Base-by-base conservation (phyloP, 805 yeast species). In the Brettanomyces sp. region DNA sequence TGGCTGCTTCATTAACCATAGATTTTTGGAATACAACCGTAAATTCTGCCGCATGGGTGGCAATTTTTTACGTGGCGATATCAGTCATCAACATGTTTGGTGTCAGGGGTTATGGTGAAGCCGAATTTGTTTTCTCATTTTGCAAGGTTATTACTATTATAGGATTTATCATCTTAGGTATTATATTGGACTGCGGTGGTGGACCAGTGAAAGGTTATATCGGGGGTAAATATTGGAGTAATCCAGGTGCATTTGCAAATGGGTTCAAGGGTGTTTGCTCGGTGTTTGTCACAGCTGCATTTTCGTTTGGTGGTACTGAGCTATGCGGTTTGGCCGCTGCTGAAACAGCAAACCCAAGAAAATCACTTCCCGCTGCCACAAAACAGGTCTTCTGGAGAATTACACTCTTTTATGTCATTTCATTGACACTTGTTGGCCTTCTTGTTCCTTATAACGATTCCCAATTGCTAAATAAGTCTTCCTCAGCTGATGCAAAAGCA, bases 251-350 rank as follows among this genome's bases (percentile, higher is more conserved):
- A 18, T 74, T 74, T 49, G 71, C 72, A n/a, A 49, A 56, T 39
- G 69, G 72, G 32, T 79, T 80, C 64, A 80, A 80, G 57, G 83
- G 82, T 63, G 72, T 80, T 47, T 79, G 85, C 65, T 72, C 78
- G 13, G 79, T 78, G 28, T 73, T 80, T 50, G 79, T 78, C 34
- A 77, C 82, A 35, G 80, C 82, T 47, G 74, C 77, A 52, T 72
- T 80, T 66, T 74, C 85, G 0, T 79, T 78, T 52, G 80, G 81
- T 49, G 85, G 87, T 57, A 76, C 81, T 30, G 87, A 81, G 62
- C 65, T 80, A 49, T 72, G 73, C 57, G 85, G 82, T 50, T 68
- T 81, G 48, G 80, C 82, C 42, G 81, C 83, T 45, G 82, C 83
- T 43, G 87, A 81, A 64, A 77, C 82, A 46, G 69, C 67, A 36